A percentile compares a stretch with the other conserved stretches of the same genome.
Evolutionary conservation across 2,329 filamentous ascomycete genomes (phyloP).

Genomic region (Trichoderma breve): DNA sequence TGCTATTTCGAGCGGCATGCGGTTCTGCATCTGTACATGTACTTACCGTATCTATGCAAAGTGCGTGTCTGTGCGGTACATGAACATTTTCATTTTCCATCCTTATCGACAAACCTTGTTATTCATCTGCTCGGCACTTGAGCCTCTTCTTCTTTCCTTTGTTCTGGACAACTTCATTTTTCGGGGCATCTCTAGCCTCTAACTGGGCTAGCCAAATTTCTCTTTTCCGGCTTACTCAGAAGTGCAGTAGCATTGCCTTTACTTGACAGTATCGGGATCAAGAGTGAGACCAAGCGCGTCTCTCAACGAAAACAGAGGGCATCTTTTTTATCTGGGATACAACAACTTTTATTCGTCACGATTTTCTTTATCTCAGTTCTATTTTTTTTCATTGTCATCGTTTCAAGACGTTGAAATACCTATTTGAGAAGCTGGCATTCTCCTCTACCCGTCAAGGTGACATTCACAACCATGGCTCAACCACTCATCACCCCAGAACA

Average conservation of each 20-base stretch:
- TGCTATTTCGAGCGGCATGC: neutral
- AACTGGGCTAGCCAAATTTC: neutral
- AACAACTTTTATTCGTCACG: neutral
- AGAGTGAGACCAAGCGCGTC: neutral
- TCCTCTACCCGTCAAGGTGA: neutral
- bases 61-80: neutral
- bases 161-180: neutral
- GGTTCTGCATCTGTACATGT: neutral
- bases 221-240: slow-evolving; percentile 13
- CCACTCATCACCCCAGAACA: slow-evolving; percentile 35
- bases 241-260: neutral
- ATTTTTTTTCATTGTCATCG: neutral
- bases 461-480: slow-evolving; percentile 1
- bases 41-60: neutral
- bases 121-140: neutral
- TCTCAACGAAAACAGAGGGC: neutral
- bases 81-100: neutral
- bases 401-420: neutral
- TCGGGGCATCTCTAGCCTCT: neutral
- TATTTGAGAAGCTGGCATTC: neutral
- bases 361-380: neutral
- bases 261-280: neutral
- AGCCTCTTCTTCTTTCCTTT: neutral
- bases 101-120: neutral
- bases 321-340: neutral